Evolutionary conservation across 176 grass and related monocot genomes (phyloP).

Genomic region (Secale cereale): DNA sequence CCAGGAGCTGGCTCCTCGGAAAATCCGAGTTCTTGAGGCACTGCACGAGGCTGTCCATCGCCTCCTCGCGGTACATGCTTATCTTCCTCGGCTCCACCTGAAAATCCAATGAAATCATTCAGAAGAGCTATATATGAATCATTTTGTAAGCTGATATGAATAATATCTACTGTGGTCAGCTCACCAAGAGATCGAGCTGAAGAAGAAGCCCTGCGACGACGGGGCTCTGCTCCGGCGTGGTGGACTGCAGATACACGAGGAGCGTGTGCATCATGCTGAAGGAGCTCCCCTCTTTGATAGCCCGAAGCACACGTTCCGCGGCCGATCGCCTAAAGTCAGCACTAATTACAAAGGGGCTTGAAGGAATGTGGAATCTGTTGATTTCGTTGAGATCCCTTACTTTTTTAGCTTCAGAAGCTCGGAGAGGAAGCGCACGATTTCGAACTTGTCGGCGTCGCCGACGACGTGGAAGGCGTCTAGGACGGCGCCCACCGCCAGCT

Average conservation of each 20-base stretch:
- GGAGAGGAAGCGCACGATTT: constrained; percentile 55
- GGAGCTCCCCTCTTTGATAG: constrained; percentile 44
- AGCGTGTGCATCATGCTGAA: constrained; percentile 74
- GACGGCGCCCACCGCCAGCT: constrained; percentile 22
- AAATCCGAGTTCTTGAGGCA: constrained; percentile 59
- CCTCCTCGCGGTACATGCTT: constrained; percentile 69
- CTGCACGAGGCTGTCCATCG: constrained; percentile 41
- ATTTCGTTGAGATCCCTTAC: not conserved
- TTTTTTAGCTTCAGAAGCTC: constrained; percentile 58
- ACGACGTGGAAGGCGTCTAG: constrained; percentile 55
- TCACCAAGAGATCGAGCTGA: constrained; percentile 69
- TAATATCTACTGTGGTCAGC: not conserved
- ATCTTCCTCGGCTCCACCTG: constrained; percentile 71
- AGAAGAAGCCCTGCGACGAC: constrained; percentile 58
- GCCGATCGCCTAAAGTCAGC: constrained; percentile 34
- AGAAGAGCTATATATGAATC: not conserved
- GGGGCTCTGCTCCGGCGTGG: constrained; percentile 46
- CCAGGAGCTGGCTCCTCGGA: constrained; percentile 51
- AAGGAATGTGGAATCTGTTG: not conserved
- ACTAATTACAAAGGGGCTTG: not conserved
- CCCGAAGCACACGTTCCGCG: constrained; percentile 43
- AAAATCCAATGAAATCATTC: not conserved
- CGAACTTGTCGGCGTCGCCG: constrained; percentile 41
- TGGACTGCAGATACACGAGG: constrained; percentile 55
- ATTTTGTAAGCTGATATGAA: not conserved